Base-by-base conservation (phyloP, 2,329 filamentous ascomycete species). In the Tolypocladium inflatum region DNA sequence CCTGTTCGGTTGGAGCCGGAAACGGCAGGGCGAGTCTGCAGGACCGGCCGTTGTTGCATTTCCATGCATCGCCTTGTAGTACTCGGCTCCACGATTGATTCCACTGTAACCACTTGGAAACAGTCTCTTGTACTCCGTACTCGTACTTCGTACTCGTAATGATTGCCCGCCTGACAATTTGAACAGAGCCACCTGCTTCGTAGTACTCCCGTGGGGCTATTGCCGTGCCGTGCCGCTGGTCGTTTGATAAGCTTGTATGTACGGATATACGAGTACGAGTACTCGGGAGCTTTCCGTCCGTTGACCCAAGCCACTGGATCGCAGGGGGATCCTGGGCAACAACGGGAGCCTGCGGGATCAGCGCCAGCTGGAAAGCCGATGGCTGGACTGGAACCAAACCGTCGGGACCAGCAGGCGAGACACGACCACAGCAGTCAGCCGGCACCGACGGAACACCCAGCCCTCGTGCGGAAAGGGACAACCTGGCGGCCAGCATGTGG, bases 401-500 rank as follows among this genome's bases (percentile, higher is more conserved):
- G 43, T 58, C 57, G 57, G 57, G 57, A 52, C 57, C 17, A 35
- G 17, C 53, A 42, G 53, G 9, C 38, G 39, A 43, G 35, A 41
- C 45, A 51, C 4, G 26, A 11, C 21, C 21, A 17, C 21, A 19
- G 41, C 43, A 37, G 41, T 33, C 42, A 55, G 53, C 26, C 23
- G 37, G 39, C 23, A 38, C 26, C n/a, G 37, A 26, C 35, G 21
- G 30, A 51, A n/a, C 30, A 35, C 48, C 48, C 26, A 35, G 48
- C 30, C 30, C 48, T 51, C 48, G 23, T 41, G 37, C 53, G 15
- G 53, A 54, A 42, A 7, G 33, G 17, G 38, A 42, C 48, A 11
- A 8, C 10, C 26, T 35, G 48, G 48, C 11, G 26, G 17, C 26
- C 26, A n/a, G 26, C 13, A 33, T 33, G 26, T n/a, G 30, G 21